phyloP scores from a whole-genome alignment of 2,329 filamentous ascomycete species.

The Monosporascus sp. region DNA sequence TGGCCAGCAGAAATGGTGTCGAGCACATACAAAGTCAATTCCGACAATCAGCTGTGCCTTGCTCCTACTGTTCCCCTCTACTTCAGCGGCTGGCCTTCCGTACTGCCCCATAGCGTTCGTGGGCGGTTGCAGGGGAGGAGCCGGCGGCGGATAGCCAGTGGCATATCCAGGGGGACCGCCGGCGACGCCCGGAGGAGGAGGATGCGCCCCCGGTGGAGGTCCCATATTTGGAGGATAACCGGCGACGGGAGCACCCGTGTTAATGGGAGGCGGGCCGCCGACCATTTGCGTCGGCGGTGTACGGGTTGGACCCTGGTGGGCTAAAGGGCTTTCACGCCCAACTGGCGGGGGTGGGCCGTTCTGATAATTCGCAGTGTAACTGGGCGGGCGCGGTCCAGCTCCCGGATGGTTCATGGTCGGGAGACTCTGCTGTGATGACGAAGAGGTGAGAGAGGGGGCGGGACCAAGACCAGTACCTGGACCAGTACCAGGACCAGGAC shows the following conservation, averaged over 20 bases:
- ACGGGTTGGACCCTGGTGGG: constrained; percentile 41
- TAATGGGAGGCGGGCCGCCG: constrained; percentile 62
- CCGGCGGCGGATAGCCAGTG: constrained; percentile 43
- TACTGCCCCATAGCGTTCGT: constrained; percentile 35
- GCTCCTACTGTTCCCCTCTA: constrained; percentile 81
- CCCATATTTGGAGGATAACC: constrained; percentile 56
- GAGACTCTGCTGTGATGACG: constrained; percentile 43
- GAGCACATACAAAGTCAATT: constrained; percentile 82
- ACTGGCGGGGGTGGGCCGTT: constrained; percentile 39
- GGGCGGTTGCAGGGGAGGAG: constrained; percentile 29
- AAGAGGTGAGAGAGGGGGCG: constrained; percentile 40
- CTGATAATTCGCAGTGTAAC: constrained; percentile 54
- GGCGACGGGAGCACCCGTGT: constrained; percentile 53
- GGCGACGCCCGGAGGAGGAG: constrained; percentile 34
- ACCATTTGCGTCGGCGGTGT: constrained; percentile 56
- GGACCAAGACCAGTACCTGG: constrained; percentile 27
- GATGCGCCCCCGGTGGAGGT: constrained; percentile 30
- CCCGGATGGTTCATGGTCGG: constrained; percentile 59
- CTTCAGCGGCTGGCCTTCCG: constrained; percentile 58
- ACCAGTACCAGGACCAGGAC: constrained; percentile 15
- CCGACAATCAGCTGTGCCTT: constrained; percentile 98
- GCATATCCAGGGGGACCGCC: constrained; percentile 42
- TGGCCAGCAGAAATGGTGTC: not conserved
- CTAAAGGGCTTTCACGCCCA: constrained; percentile 49
- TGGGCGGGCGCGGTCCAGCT: constrained; percentile 56